Evolutionary conservation across 176 grass and related monocot genomes (phyloP), one percentile per base, ranked within the genome.

Genomic region (Triticum monococcum): DNA sequence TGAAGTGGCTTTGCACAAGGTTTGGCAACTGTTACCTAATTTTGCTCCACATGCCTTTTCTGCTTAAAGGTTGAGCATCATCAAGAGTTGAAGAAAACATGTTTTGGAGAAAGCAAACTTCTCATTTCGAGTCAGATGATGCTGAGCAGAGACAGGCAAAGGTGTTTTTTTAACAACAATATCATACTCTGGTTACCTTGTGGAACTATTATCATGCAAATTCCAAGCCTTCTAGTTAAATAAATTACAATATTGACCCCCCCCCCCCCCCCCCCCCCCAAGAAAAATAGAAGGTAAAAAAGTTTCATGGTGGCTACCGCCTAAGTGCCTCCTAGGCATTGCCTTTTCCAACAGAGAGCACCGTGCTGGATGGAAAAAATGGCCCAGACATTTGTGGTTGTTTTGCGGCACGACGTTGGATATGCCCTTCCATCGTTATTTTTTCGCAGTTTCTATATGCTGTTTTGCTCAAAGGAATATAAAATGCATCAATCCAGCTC

Each of bases 81-180:
- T 3, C 12, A 8, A 62, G 30, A 84, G 70, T 62, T 79, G 8
- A 85, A 84, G 72, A 59, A 83, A 86, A 54, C 85, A 97, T 97
- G 95, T 94, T 94, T 79, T 50, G 95, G 74, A 90, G 79, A 68
- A 94, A 90, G 80, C 84, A 90, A 5, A 10, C 30, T 41, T 74
- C 81, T 75, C 86, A 83, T 77, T 83, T 83, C 25, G 79, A 81
- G 60, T 70, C 37, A 56, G 78, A 54, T 67, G 74, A 88, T 50
- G 80, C 35, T 35, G 81, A 92, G 33, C 83, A 83, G 66, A 73
- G 87, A 71, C 78, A 94, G 70, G 88, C 83, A 80, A 94, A 94
- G 92, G 95, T 92, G 92, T 10, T 59, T 28, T 33, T 37, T 72
- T 0, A 61, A 78, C 73, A 61, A 22, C 37, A 2, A 18, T 5